phyloP scores from a whole-genome alignment of 164 flowering plant species.

The Dillenia suffruticosa region DNA sequence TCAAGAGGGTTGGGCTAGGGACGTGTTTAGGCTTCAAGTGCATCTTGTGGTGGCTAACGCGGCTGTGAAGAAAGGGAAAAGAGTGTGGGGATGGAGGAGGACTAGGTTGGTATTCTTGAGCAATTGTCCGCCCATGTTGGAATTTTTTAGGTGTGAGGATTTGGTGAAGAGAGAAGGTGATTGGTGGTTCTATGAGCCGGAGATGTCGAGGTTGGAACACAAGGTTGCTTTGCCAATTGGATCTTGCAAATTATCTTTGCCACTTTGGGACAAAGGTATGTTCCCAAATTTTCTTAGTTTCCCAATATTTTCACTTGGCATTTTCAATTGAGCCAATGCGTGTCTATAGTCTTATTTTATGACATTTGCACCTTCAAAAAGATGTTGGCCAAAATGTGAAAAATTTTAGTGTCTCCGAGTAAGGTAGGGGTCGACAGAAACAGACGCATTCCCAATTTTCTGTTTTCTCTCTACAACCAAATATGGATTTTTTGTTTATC shows the following conservation, averaged over 20 bases:
- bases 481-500: too few relatives aligned
- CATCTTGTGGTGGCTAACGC: slow-evolving; percentile 64
- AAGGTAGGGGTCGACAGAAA: slow-evolving; percentile 50
- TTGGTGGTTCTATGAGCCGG: slow-evolving; percentile 76
- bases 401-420: slow-evolving; percentile 21
- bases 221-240: slow-evolving; percentile 81
- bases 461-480: too few relatives aligned
- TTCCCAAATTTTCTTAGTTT: not conserved
- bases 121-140: slow-evolving; percentile 84
- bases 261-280: slow-evolving; percentile 83
- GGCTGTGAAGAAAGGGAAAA: slow-evolving; percentile 58
- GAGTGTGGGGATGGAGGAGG: slow-evolving; percentile 30
- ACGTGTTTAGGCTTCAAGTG: slow-evolving; percentile 68
- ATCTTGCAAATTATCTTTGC: slow-evolving; percentile 74
- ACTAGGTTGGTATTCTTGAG: slow-evolving; percentile 59
- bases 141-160: slow-evolving; percentile 76
- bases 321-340: not conserved
- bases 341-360: not conserved
- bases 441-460: too few relatives aligned
- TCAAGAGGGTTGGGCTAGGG: slow-evolving; percentile 65
- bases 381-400: too few relatives aligned
- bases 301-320: not conserved
- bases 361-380: too few relatives aligned
- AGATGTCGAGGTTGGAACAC: slow-evolving; percentile 42
- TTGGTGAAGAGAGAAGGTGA: slow-evolving; percentile 57